phyloP scores from a whole-genome alignment of 164 flowering plant species.

The Paratinospora sagittata region DNA sequence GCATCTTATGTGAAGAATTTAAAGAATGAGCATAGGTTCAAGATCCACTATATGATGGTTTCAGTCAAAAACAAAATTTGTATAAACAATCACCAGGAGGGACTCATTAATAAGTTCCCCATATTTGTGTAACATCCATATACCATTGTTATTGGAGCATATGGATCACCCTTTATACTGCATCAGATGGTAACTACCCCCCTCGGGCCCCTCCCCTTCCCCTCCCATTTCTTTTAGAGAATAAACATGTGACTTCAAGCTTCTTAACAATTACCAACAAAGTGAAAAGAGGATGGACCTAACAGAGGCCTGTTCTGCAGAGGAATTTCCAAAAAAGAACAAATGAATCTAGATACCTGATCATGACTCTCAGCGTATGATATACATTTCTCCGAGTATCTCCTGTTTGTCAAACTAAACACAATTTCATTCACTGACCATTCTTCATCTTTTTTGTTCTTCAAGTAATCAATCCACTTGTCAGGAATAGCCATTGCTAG shows the following conservation, averaged over 20 bases:
- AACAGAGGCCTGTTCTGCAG: not conserved
- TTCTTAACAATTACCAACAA: not conserved
- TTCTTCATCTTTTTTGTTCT: constrained; percentile 73
- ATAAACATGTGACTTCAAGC: not conserved
- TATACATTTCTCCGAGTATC: constrained; percentile 88
- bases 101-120: not conserved
- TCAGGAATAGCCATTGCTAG: constrained; percentile 96
- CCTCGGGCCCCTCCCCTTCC: too few relatives aligned
- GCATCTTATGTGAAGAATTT: not conserved
- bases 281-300: constrained; percentile 1
- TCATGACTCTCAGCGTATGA: constrained; percentile 98
- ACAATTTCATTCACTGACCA: constrained; percentile 89
- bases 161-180: not conserved
- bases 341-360: constrained; percentile 47
- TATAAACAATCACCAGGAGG: too few relatives aligned
- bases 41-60: not conserved
- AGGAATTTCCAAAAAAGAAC: not conserved
- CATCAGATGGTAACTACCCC: not conserved
- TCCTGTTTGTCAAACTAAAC: constrained; percentile 74
- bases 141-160: not conserved
- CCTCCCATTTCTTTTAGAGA: not conserved
- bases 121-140: not conserved
- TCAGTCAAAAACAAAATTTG: not conserved
- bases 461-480: constrained; percentile 91
- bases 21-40: not conserved